Percentiles rank a stretch among this genome's conserved stretches.
These are phyloP conservation scores for Mucor velutinosus DNA, from an alignment of 371 early-diverging fungal genomes.

Conservation along the genomic window DNA sequence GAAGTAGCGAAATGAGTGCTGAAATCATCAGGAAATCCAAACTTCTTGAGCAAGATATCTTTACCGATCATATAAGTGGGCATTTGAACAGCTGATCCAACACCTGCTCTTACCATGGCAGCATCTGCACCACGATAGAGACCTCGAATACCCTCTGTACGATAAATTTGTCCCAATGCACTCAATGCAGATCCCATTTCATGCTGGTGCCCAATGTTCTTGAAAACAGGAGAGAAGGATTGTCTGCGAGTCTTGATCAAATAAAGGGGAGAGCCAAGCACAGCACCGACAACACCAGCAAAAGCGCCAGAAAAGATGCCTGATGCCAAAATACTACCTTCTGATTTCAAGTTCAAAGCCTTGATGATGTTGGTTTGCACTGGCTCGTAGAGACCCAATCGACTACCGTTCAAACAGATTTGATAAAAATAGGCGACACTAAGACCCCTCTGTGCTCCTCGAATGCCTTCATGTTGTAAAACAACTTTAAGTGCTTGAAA, in stretches of 20 bases:
- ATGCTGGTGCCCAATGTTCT: constrained; percentile 90
- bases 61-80: constrained; percentile 88
- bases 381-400: constrained; percentile 91
- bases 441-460: constrained; percentile 90
- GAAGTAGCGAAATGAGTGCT: constrained; percentile 76
- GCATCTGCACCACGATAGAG: constrained; percentile 89
- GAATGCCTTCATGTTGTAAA: constrained; percentile 79
- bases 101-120: constrained; percentile 89
- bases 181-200: constrained; percentile 70
- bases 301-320: constrained; percentile 68
- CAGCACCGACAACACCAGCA: constrained; percentile 82
- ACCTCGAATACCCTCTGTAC: constrained; percentile 72
- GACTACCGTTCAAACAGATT: constrained; percentile 89
- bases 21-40: constrained; percentile 66
- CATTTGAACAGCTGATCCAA: constrained; percentile 92
- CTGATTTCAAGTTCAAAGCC: constrained; percentile 21
- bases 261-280: constrained; percentile 86
- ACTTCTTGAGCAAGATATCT: constrained; percentile 60
- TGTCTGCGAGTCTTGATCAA: constrained; percentile 96
- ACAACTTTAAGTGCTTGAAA: constrained; percentile 81
- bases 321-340: constrained; percentile 47
- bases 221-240: constrained; percentile 75
- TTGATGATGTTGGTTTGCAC: constrained; percentile 36
- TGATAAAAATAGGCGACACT: constrained; percentile 94
- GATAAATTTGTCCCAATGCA: constrained; percentile 71